Percentiles rank a stretch among this genome's conserved stretches.
Evolutionary conservation across 495 filamentous ascomycete species (phyloP).

Genomic region (Aspergillus sclerotioniger): DNA sequence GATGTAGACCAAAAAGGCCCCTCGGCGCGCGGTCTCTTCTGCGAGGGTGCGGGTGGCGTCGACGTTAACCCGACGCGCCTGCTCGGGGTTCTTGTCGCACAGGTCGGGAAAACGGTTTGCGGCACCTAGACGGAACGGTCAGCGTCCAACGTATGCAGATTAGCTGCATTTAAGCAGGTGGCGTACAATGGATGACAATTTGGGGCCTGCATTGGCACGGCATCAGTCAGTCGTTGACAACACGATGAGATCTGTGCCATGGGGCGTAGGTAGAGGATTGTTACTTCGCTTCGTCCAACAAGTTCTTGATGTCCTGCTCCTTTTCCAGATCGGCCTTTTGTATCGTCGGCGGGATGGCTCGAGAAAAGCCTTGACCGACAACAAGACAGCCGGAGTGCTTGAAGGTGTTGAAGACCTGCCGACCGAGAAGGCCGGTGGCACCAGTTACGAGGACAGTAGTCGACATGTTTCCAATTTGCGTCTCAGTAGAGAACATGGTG

Average conservation of each 20-base stretch:
- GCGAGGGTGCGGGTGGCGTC: slow-evolving; percentile 67
- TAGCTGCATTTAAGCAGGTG: not conserved
- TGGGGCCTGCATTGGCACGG: slow-evolving; percentile 57
- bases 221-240: slow-evolving; percentile 9
- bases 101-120: slow-evolving; percentile 90
- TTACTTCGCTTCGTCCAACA: slow-evolving; percentile 56
- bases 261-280: no score
- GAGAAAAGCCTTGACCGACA: slow-evolving; percentile 74
- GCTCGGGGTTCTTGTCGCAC: slow-evolving; percentile 74
- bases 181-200: slow-evolving; percentile 80
- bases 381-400: slow-evolving; percentile 66
- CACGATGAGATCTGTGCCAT: not conserved
- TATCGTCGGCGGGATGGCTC: slow-evolving; percentile 68
- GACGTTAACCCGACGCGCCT: slow-evolving; percentile 73
- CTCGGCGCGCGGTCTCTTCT: slow-evolving; percentile 56
- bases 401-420: slow-evolving; percentile 76
- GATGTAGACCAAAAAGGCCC: slow-evolving; percentile 82
- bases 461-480: slow-evolving; percentile 39
- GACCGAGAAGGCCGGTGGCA: slow-evolving; percentile 79
- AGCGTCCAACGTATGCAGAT: slow-evolving; percentile 7
- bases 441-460: slow-evolving; percentile 77
- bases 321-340: slow-evolving; percentile 75
- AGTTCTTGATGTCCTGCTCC: slow-evolving; percentile 55
- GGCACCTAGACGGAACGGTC: slow-evolving; percentile 56
- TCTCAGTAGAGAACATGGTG: slow-evolving; percentile 11